phyloP scores from a whole-genome alignment of 371 early-diverging fungal genomes.

The Mucor mucedo region DNA sequence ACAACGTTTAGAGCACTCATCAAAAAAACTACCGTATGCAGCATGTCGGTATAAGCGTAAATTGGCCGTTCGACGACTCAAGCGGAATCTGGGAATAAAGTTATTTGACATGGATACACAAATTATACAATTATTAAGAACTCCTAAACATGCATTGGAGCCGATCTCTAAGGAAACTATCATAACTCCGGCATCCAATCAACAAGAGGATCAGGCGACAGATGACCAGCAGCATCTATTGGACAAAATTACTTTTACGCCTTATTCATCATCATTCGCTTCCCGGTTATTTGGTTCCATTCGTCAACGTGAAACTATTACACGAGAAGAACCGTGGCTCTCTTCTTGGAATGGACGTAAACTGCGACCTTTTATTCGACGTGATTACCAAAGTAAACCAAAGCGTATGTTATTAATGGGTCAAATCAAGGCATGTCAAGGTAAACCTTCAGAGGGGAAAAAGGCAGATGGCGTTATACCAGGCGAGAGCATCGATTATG shows the following conservation, averaged over 20 bases:
- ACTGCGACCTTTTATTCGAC: conserved; percentile 73
- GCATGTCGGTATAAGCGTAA: conserved; percentile 71
- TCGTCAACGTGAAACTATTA: conserved; percentile 57
- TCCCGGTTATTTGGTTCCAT: conserved; percentile 73
- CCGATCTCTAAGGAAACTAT: conserved; percentile 44
- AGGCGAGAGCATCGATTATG: conserved; percentile 78
- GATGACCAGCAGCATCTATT: conserved; percentile 18
- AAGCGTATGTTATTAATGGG: conserved; percentile 54
- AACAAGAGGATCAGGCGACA: conserved; percentile 16
- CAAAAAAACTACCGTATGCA: conserved; percentile 48
- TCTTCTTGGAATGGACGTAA: conserved; percentile 72
- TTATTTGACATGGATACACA: conserved; percentile 66
- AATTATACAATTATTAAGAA: conserved; percentile 43
- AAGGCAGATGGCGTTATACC: conserved; percentile 10
- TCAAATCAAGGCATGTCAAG: conserved; percentile 43
- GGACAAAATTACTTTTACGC: conserved; percentile 51
- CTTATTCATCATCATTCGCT: conserved; percentile 74
- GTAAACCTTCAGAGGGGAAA: conserved; percentile 25
- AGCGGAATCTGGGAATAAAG: conserved; percentile 65
- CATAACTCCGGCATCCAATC: conserved; percentile 30
- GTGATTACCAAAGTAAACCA: conserved; percentile 62
- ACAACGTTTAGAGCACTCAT: conserved; percentile 59
- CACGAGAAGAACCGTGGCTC: conserved; percentile 55
- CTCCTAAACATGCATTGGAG: conserved; percentile 19
- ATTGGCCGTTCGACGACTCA: conserved; percentile 66